Base-by-base conservation (phyloP, 2,329 filamentous ascomycete genomes). In the Penicillium sp. region DNA sequence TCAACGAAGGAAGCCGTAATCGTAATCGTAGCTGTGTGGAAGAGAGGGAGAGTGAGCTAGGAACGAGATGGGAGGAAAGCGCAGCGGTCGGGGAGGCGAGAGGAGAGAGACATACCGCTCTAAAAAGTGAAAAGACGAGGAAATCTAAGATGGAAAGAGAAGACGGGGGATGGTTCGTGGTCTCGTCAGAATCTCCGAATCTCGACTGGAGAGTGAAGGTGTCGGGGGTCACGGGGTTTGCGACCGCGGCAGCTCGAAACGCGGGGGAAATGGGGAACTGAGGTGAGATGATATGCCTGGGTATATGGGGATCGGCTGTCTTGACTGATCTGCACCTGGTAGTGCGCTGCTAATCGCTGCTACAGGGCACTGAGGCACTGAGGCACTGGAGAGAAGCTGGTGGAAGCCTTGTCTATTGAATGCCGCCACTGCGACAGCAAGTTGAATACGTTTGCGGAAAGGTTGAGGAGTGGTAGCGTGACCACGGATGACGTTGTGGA, bases 401-500 rank as follows among this genome's bases (percentile, higher is more conserved):
- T 10, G 24, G 24, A 27, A n/a, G n/a, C n/a, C n/a, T n/a, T n/a
- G 24, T 27, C 10, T 6, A 27, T 27, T 10, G 6, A 37, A 37
- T 7, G n/a, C 33, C 18, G 33, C 33, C 33, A 23, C 33, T 4
- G 33, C 3, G 33, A 10, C n/a, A 27, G 7, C 17, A 18, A 39
- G 36, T 6, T 20, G 9, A 36, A 23, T 13, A 20, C 34, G 34
- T 37, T 37, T 37, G 20, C 34, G 34, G 34, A 37, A 37, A 23
- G 34, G n/a, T 37, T 37, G 34, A 27, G 34, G 34, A 23, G 26
- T 60, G 61, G 62, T 68, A 67, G 65, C 61, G 66, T 68, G 66
- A 69, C 56, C 62, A 64, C 50, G 53, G 56, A 67, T 68, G 64
- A 69, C 61, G 66, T 66, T 66, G 59, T 48, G 52, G 59, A 64